Percentiles rank a stretch among this genome's conserved stretches.
Conservation (phyloP, 352 stramenopile genomes). For the Plasmopara viticola region DNA sequence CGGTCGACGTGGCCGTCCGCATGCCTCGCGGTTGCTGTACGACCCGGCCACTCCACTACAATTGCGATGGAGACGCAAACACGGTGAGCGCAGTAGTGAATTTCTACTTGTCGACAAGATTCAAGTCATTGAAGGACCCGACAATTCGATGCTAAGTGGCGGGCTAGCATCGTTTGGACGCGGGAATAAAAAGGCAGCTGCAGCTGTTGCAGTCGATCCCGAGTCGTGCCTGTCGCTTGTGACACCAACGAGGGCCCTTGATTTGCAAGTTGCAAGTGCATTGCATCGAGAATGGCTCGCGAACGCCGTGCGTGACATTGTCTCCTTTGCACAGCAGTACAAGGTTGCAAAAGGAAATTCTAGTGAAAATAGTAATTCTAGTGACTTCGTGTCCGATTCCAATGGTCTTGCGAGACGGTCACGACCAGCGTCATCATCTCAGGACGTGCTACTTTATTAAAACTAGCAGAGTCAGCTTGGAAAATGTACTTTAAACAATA, state of each 20-base stretch:
- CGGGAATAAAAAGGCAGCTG: slow-evolving; percentile 45
- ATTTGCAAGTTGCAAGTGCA: slow-evolving; percentile 55
- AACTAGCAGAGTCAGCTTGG: background rate
- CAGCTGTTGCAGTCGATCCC: slow-evolving; percentile 35
- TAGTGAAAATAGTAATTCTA: slow-evolving; percentile 10
- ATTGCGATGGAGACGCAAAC: slow-evolving; percentile 73
- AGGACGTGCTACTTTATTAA: slow-evolving; percentile 18
- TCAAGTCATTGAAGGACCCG: slow-evolving; percentile 27
- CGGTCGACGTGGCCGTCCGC: slow-evolving; percentile 57
- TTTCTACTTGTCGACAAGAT: slow-evolving; percentile 51
- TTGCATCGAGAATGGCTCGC: slow-evolving; percentile 75
- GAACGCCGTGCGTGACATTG: slow-evolving; percentile 53
- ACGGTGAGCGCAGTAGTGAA: slow-evolving; percentile 61
- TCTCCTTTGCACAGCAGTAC: slow-evolving; percentile 63
- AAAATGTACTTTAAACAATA: background rate
- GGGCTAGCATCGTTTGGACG: slow-evolving; percentile 12
- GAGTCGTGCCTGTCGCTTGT: slow-evolving; percentile 50
- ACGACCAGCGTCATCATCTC: slow-evolving; percentile 7
- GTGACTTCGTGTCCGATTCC: slow-evolving; percentile 5
- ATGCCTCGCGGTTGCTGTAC: slow-evolving; percentile 67
- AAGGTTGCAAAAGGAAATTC: slow-evolving; percentile 29
- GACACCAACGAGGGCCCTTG: slow-evolving; percentile 42
- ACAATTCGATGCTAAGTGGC: slow-evolving; percentile 6
- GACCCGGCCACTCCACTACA: slow-evolving; percentile 56
- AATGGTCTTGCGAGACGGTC: slow-evolving; percentile 3